Conservation (phyloP, 225 moss, liverwort and hornwort species). For the Ulota crispa region DNA sequence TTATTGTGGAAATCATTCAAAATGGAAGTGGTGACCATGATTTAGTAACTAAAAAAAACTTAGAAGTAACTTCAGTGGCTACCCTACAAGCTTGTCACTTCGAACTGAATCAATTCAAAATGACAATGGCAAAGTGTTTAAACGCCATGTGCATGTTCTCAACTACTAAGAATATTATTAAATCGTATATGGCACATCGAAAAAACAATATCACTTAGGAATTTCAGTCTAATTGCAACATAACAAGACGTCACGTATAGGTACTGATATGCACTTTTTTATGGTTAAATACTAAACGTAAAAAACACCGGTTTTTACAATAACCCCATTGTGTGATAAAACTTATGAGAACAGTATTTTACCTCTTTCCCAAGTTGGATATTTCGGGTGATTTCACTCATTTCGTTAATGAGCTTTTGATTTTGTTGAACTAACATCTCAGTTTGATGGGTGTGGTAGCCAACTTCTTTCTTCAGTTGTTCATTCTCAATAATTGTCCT, state of each 20-base stretch:
- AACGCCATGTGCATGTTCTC: neutral
- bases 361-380: slow-evolving; percentile 69
- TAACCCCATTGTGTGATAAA: neutral
- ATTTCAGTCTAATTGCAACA: neutral
- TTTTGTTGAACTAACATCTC: slow-evolving; percentile 7
- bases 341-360: neutral
- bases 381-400: slow-evolving; percentile 34
- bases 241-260: neutral
- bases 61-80: neutral
- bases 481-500: slow-evolving; percentile 30
- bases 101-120: neutral
- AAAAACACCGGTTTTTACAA: neutral
- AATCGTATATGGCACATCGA: neutral
- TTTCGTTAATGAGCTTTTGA: slow-evolving; percentile 37
- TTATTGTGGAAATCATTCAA: neutral
- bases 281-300: neutral
- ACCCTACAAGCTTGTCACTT: neutral
- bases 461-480: slow-evolving; percentile 28
- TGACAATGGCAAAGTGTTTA: neutral
- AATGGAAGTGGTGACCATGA: neutral
- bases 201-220: neutral
- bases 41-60: neutral
- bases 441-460: slow-evolving; percentile 25
- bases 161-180: neutral
- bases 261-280: neutral